Conservation (phyloP, 371 early-diverging fungal species). For the Mucor plumbeus region DNA sequence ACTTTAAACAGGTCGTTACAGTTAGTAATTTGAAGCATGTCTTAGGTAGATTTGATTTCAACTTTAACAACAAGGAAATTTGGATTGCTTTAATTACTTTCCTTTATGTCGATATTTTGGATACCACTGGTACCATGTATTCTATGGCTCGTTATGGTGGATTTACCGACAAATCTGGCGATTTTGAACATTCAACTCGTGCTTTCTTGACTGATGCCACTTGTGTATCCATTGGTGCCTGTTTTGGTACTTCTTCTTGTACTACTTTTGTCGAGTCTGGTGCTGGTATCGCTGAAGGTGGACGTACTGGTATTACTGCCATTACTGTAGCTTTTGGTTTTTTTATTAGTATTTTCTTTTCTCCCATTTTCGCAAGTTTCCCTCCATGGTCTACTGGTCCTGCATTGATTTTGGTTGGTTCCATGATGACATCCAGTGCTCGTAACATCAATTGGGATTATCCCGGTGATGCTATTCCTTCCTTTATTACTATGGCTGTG, state of each 20-base stretch:
- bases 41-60: slow-evolving; percentile 67
- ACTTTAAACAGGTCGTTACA: slow-evolving; percentile 74
- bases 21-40: slow-evolving; percentile 67
- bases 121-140: slow-evolving; percentile 80
- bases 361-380: slow-evolving; percentile 85
- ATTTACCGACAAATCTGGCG: slow-evolving; percentile 71
- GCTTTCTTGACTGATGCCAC: slow-evolving; percentile 78
- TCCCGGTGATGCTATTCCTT: slow-evolving; percentile 77
- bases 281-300: slow-evolving; percentile 83
- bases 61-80: slow-evolving; percentile 62
- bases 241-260: slow-evolving; percentile 76
- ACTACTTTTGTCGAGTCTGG: slow-evolving; percentile 83
- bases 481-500: slow-evolving; percentile 77
- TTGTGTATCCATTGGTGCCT: slow-evolving; percentile 68
- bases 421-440: slow-evolving; percentile 76
- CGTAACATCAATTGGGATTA: slow-evolving; percentile 80
- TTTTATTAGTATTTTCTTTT: slow-evolving; percentile 78
- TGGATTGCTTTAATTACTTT: slow-evolving; percentile 85
- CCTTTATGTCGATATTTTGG: slow-evolving; percentile 81
- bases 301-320: slow-evolving; percentile 81
- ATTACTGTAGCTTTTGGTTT: slow-evolving; percentile 71
- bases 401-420: slow-evolving; percentile 77
- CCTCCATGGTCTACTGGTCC: slow-evolving; percentile 88
- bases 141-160: slow-evolving; percentile 83
- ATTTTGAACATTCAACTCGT: slow-evolving; percentile 75